Evolutionary conservation across 1,284 basidiomycete genomes (phyloP), one percentile per base, ranked within the genome.

Genomic region (Cutaneotrichosporon mucoides): DNA sequence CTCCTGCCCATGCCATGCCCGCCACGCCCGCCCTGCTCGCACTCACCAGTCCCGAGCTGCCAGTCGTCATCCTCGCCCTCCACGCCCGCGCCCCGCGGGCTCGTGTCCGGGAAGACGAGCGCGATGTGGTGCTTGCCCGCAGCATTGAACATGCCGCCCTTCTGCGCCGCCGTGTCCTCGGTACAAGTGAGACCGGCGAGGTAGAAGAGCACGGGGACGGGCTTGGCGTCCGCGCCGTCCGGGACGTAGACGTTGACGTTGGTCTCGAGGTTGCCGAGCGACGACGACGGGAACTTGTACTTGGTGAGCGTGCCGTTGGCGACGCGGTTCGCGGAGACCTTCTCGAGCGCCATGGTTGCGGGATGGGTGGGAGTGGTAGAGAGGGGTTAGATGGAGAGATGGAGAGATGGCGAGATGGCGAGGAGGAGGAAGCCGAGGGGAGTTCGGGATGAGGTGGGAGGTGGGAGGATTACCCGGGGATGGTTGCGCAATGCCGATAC

Each of bases 21-120:
- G 24, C 24, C 24, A 24, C 24, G 24, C 24, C 24, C 13, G 8
- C 48, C 16, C 24, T 16, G 40, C 9, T n/a, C 10, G 36, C 2
- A 66, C 73, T 56, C 56, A 73, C 85, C 87, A 33, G 87, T 88
- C n/a, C 92, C 92, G 74, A 94, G 90, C 73, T 97, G 90, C 91
- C 90, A 96, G 74, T 87, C 86, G 62, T 85, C 84, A 50, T 90
- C 86, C 79, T 99, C 93, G 51, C 89, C 92, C 56, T 88, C 85
- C 59, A 93, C 83, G n/a, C 86, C 87, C 2, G 95, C 94, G 1
- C 92, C 93, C 37, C 95, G 84, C 2, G 96, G 96, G 43, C 89
- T 92, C 0, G 96, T 99, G 74, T 99, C 96, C 0, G 96, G 92
- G 76, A 97, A 96, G 44, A 99, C 85, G 52, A 99, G 80, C 0